Conservation (phyloP, 257 asterid species). For the Solanum appendiculatum region DNA sequence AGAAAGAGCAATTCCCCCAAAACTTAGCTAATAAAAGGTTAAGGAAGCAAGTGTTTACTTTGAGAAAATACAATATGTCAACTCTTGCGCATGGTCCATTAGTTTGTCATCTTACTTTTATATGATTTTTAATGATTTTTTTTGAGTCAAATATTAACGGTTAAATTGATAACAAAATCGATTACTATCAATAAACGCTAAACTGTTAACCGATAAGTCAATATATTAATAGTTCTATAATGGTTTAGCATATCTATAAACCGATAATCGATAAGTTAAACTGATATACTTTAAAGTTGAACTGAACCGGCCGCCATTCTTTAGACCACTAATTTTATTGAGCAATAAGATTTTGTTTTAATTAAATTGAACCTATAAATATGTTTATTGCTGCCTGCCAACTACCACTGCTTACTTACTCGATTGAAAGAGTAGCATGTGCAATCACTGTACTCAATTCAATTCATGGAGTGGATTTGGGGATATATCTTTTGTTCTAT, state of each 20-base stretch:
- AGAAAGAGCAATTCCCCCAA: neutral
- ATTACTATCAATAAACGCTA: neutral
- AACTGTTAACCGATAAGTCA: neutral
- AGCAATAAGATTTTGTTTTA: neutral
- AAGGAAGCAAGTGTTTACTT: too few relatives aligned
- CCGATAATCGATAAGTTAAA: too few relatives aligned
- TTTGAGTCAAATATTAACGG: too few relatives aligned
- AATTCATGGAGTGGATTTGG: neutral
- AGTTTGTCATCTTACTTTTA: neutral
- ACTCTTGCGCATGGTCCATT: neutral
- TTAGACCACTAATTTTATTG: too few relatives aligned
- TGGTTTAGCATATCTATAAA: neutral
- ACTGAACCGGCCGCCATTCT: rapidly evolving
- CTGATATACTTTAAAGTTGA: too few relatives aligned
- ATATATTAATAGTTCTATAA: too few relatives aligned
- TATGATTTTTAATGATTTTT: too few relatives aligned
- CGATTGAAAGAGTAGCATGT: neutral
- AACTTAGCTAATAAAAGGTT: neutral
- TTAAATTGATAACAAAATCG: neutral
- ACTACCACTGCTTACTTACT: neutral
- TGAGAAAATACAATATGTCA: too few relatives aligned
- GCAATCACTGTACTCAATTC: neutral
- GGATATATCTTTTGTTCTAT: neutral
- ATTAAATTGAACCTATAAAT: neutral
- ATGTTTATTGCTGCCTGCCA: neutral